A percentile compares a stretch with the other conserved stretches of the same genome.
phyloP scores from a whole-genome alignment of 73 alveolate species.

The Paramecium octaurelia region DNA sequence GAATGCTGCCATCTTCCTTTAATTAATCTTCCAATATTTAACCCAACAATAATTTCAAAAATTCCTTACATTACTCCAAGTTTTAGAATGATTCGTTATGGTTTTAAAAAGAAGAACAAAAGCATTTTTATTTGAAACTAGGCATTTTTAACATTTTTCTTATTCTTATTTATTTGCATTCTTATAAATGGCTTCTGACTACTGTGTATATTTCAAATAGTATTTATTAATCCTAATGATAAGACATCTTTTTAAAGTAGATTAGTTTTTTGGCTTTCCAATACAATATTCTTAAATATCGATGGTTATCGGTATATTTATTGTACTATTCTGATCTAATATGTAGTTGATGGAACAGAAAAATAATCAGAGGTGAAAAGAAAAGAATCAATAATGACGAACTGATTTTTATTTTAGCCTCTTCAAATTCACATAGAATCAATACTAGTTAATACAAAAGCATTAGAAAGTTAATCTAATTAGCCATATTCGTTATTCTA shows the following conservation, averaged over 20 bases:
- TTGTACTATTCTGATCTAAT: neutral
- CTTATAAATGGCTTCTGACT: neutral
- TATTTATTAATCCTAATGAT: neutral
- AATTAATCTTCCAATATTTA: neutral
- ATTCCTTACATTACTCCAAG: neutral
- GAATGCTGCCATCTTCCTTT: neutral
- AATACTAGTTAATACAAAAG: neutral
- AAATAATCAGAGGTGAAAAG: neutral
- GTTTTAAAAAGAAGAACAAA: neutral
- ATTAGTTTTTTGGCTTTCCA: neutral
- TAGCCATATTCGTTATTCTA: neutral
- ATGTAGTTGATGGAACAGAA: neutral
- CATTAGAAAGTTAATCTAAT: neutral
- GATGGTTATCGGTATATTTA: neutral
- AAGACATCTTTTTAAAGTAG: neutral
- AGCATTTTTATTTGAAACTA: neutral
- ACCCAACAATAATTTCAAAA: neutral
- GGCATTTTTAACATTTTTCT: neutral
- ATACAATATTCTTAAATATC: neutral
- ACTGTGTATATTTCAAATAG: neutral
- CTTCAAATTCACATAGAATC: neutral
- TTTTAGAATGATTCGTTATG: neutral
- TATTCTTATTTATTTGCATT: neutral
- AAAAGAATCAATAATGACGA: neutral
- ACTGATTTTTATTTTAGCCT: neutral